Evolutionary conservation across 73 alveolate species (phyloP).

Genomic region (Tetrahymena malaccensis): DNA sequence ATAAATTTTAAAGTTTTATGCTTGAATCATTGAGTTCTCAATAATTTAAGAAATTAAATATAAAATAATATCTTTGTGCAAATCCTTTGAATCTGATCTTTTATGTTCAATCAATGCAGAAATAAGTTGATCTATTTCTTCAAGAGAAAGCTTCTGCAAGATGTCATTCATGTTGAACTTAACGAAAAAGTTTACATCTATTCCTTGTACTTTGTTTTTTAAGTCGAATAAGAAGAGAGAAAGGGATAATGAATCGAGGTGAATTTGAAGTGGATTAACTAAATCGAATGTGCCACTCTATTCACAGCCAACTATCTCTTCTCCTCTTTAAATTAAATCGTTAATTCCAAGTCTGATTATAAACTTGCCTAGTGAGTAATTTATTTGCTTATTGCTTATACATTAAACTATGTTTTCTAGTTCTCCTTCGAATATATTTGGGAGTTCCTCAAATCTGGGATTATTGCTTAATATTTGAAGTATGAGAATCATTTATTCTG

Average conservation of each 20-base stretch:
- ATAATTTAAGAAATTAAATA: neutral
- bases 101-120: neutral
- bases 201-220: neutral
- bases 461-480: neutral
- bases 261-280: neutral
- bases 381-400: neutral
- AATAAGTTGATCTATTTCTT: neutral
- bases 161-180: neutral
- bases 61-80: neutral
- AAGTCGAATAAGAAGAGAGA: neutral
- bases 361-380: neutral
- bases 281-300: neutral
- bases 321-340: neutral
- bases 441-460: neutral
- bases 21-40: neutral
- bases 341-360: neutral
- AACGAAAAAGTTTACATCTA: neutral
- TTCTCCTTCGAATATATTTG: neutral
- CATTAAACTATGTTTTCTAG: neutral
- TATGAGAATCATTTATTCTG: neutral
- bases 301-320: neutral
- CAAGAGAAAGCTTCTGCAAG: neutral
- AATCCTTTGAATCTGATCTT: neutral
- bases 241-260: neutral
- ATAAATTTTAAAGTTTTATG: neutral